phyloP scores from a whole-genome alignment of 176 grass and related monocot species.

The Rhynchospora tenuis region DNA sequence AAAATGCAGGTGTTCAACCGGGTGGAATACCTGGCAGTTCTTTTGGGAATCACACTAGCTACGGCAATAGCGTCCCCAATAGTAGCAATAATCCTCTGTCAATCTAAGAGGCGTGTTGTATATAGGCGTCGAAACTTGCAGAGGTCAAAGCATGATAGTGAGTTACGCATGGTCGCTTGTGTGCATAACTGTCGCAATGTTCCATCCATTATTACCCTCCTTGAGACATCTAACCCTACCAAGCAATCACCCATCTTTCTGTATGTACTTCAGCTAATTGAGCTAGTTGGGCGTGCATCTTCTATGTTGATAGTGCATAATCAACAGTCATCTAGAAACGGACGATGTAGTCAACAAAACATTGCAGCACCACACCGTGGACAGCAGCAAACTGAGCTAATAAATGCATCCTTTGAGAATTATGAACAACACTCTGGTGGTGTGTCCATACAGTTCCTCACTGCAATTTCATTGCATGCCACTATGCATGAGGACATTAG shows the following conservation, averaged over 20 bases:
- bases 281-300: conserved; percentile 28
- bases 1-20: conserved; percentile 23
- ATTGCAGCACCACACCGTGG: not conserved
- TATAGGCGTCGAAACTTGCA: conserved; percentile 38
- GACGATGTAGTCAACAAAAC: not conserved
- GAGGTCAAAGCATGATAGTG: conserved; percentile 14
- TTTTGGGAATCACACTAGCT: conserved; percentile 12
- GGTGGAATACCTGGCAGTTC: not conserved
- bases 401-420: conserved; percentile 32
- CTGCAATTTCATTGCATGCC: conserved; percentile 17
- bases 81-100: not conserved
- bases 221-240: conserved; percentile 32
- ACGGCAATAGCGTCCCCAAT: conserved; percentile 19
- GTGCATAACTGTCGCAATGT: conserved; percentile 37
- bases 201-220: conserved; percentile 28
- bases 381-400: conserved; percentile 25
- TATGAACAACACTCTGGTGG: conserved; percentile 24
- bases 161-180: conserved; percentile 38
- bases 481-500: conserved; percentile 34
- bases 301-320: conserved; percentile 43
- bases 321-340: not conserved
- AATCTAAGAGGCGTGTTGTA: not conserved
- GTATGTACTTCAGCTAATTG: conserved; percentile 37
- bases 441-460: conserved; percentile 27
- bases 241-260: conserved; percentile 31